A percentile compares a stretch with the other conserved stretches of the same genome.
phyloP scores from a whole-genome alignment of 306 rosid genomes.

The Quercus mongolica region DNA sequence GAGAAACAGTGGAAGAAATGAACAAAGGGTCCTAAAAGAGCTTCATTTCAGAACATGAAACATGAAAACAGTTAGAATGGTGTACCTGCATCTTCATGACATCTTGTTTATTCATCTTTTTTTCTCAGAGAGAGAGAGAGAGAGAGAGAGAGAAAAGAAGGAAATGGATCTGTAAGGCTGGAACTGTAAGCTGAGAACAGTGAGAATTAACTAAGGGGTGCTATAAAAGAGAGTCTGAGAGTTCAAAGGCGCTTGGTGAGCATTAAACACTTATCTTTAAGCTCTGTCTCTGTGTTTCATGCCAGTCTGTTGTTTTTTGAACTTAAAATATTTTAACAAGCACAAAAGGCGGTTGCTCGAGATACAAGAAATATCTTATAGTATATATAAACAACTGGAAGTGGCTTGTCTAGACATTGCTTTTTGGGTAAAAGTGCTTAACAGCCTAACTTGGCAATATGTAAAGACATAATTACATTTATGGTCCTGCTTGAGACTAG shows the following conservation, averaged over 20 bases:
- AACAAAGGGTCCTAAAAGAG: not conserved
- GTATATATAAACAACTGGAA: conserved; percentile 23
- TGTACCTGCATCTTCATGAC: conserved; percentile 67
- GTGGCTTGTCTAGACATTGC: conserved; percentile 20
- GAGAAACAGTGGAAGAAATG: not conserved
- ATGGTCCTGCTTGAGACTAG: no score
- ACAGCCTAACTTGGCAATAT: conserved; percentile 9
- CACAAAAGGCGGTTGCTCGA: conserved; percentile 18
- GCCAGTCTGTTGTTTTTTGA: conserved; percentile 29
- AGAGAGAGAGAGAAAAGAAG: not conserved
- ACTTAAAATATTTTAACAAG: not conserved
- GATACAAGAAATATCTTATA: conserved; percentile 19
- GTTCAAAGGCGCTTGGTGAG: conserved; percentile 37
- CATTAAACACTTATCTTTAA: conserved; percentile 24
- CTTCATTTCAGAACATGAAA: not conserved
- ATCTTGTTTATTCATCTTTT: conserved; percentile 79
- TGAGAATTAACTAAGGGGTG: not conserved
- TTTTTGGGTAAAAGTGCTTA: conserved; percentile 5
- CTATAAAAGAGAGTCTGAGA: not conserved
- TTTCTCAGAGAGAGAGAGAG: conserved; percentile 10
- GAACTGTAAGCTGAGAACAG: not conserved
- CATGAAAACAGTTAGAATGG: conserved; percentile 6
- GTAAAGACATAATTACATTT: not conserved
- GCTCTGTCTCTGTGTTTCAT: conserved; percentile 32
- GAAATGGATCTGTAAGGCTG: not conserved